These are phyloP conservation scores for Stachybotrys chartarum DNA, from an alignment of 2,329 filamentous ascomycete species.

Conservation along the genomic window DNA sequence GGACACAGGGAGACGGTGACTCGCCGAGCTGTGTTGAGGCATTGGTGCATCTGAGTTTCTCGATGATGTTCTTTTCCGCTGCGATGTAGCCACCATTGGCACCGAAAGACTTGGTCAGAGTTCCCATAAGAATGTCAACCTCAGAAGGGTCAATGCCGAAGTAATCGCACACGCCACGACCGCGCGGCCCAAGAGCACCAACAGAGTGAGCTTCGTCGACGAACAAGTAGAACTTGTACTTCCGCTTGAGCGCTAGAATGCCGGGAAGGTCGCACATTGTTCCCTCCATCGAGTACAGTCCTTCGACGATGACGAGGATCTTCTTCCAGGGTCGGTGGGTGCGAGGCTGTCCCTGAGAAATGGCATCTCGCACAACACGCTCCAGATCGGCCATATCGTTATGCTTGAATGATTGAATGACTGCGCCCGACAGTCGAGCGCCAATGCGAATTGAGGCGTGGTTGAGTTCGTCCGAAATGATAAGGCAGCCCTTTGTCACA, in stretches of 20 bases:
- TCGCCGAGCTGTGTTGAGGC: conserved; percentile 83
- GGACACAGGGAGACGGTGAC: conserved; percentile 76
- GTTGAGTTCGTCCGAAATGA: conserved; percentile 96
- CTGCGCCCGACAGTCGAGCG: conserved; percentile 85
- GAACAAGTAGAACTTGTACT: conserved; percentile 96
- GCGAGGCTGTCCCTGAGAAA: conserved; percentile 92
- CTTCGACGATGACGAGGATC: conserved; percentile 93
- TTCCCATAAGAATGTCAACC: conserved; percentile 96
- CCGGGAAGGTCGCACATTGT: conserved; percentile 98
- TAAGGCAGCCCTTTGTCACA: conserved; percentile 84
- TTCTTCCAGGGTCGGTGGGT: conserved; percentile 99
- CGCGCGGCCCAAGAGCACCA: conserved; percentile 80
- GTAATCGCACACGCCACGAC: conserved; percentile 94
- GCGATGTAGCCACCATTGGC: conserved; percentile 96
- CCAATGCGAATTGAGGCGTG: conserved; percentile 96
- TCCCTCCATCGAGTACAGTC: conserved; percentile 98
- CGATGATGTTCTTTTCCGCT: conserved; percentile 82
- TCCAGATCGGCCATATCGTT: conserved; percentile 92
- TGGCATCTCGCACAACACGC: conserved; percentile 77
- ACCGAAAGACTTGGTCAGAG: conserved; percentile 95
- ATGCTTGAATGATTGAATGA: conserved; percentile 95
- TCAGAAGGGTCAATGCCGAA: conserved; percentile 84
- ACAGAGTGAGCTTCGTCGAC: conserved; percentile 96
- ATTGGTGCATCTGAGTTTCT: conserved; percentile 82
- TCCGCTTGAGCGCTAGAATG: conserved; percentile 77